Evolutionary conservation across 208 protist genomes (phyloP).

Genomic region (Leptomonas seymouri): DNA sequence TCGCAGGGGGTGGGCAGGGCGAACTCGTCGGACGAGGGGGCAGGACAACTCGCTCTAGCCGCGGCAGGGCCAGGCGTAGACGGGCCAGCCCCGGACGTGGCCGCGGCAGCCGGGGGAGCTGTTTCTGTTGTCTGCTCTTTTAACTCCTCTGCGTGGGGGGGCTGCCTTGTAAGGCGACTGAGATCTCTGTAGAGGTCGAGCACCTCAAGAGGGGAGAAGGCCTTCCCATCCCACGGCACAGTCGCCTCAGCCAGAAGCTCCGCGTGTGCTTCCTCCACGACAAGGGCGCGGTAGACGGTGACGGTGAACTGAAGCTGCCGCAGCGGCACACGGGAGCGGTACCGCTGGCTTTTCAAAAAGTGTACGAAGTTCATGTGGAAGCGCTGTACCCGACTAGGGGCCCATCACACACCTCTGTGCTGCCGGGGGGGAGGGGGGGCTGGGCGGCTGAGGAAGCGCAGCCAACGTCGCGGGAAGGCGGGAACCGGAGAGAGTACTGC

Average conservation of each 20-base stretch:
- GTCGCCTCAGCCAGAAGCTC: conserved; percentile 51
- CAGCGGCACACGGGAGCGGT: conserved; percentile 53
- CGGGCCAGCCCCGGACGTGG: not conserved
- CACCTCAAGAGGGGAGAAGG: conserved; percentile 61
- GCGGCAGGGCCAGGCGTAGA: not conserved
- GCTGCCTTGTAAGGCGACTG: not conserved
- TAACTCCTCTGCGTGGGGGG: not conserved
- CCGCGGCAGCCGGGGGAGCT: not conserved
- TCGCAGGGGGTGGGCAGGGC: conserved; percentile 17
- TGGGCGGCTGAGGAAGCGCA: no score
- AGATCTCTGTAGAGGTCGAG: conserved; percentile 39
- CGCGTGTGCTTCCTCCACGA: conserved; percentile 63
- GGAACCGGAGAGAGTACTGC: no score
- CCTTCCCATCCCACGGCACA: conserved; percentile 69
- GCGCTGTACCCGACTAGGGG: no score
- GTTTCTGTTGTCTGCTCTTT: not conserved
- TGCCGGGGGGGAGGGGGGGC: no score
- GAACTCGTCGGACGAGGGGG: not conserved
- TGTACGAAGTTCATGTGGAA: conserved; percentile 56
- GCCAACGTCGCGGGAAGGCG: no score
- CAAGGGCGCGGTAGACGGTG: conserved; percentile 58
- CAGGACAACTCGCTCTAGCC: not conserved
- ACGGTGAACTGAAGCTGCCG: conserved; percentile 55
- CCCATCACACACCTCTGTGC: no score
- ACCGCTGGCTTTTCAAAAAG: conserved; percentile 65